A percentile compares a stretch with the other conserved stretches of the same genome.
These are phyloP conservation scores for Cornus controversa DNA, from an alignment of 148 eudicot genomes.

Conservation along the genomic window DNA sequence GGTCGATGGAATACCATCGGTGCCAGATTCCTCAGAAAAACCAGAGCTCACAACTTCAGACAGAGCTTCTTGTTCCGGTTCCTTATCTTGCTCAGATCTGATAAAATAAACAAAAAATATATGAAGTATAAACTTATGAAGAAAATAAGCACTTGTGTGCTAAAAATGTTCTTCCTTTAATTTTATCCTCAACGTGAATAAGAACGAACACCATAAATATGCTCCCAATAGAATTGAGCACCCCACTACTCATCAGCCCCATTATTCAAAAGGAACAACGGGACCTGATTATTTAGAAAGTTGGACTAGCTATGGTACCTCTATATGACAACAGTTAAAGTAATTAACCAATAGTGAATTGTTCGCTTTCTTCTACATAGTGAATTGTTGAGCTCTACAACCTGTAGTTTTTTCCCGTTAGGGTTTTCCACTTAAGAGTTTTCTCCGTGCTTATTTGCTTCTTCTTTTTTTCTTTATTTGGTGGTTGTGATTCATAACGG, in stretches of 20 bases:
- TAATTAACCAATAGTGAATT: too few relatives aligned
- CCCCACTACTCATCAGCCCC: not conserved
- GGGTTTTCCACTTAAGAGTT: too few relatives aligned
- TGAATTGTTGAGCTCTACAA: too few relatives aligned
- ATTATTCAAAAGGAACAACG: too few relatives aligned
- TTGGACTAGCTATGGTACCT: too few relatives aligned
- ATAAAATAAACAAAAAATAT: not conserved
- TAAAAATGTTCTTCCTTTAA: not conserved
- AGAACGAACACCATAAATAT: not conserved
- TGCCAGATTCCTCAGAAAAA: constrained; percentile 68
- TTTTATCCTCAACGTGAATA: not conserved
- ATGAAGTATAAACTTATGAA: not conserved
- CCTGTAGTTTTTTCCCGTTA: too few relatives aligned
- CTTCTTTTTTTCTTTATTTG: too few relatives aligned
- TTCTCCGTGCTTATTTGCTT: too few relatives aligned
- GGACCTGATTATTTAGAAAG: too few relatives aligned
- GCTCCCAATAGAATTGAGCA: not conserved
- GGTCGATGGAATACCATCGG: constrained; percentile 53
- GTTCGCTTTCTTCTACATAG: too few relatives aligned
- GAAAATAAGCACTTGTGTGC: constrained; percentile 1
- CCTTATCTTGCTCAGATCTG: constrained; percentile 98
- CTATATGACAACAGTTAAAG: too few relatives aligned
- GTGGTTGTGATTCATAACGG: too few relatives aligned
- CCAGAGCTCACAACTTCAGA: constrained; percentile 64
- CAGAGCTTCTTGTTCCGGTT: constrained; percentile 80